Percentiles rank a stretch among this genome's conserved stretches.
Evolutionary conservation across 2,329 filamentous ascomycete genomes (phyloP).

Genomic region (Periconia digitata): DNA sequence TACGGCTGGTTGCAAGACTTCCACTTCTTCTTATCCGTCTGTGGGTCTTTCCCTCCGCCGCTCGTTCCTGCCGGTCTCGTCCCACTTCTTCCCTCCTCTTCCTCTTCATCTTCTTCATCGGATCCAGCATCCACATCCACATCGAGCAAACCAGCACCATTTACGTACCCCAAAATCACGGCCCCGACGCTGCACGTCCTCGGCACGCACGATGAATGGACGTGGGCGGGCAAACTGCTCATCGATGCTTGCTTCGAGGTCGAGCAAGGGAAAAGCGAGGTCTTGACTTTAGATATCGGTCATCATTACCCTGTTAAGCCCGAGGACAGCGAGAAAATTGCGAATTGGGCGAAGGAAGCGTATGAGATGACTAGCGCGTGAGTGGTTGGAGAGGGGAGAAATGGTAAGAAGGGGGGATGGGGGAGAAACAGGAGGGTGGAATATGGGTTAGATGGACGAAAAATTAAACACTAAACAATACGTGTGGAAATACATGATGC

Average conservation of each 20-base stretch:
- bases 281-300: conserved; percentile 33
- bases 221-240: conserved; percentile 34
- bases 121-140: neutral
- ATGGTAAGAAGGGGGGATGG: too few species aligned
- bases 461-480: too few species aligned
- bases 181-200: conserved; percentile 36
- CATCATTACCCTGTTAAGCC: conserved; percentile 39
- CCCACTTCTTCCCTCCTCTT: conserved; percentile 3
- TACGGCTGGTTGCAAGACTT: conserved; percentile 21
- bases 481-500: too few species aligned
- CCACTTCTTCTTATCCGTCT: conserved; percentile 24
- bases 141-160: neutral
- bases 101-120: neutral
- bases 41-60: conserved; percentile 32
- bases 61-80: conserved; percentile 20
- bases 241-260: conserved; percentile 30
- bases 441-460: too few species aligned
- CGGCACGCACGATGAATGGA: conserved; percentile 38
- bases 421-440: too few species aligned
- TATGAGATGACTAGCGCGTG: too few species aligned
- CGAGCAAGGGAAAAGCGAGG: conserved; percentile 23
- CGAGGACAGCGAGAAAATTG: conserved; percentile 35
- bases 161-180: conserved; percentile 18
- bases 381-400: too few species aligned
- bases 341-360: too few species aligned